Conservation (phyloP, 257 asterid genomes). For the Verbena officinalis region DNA sequence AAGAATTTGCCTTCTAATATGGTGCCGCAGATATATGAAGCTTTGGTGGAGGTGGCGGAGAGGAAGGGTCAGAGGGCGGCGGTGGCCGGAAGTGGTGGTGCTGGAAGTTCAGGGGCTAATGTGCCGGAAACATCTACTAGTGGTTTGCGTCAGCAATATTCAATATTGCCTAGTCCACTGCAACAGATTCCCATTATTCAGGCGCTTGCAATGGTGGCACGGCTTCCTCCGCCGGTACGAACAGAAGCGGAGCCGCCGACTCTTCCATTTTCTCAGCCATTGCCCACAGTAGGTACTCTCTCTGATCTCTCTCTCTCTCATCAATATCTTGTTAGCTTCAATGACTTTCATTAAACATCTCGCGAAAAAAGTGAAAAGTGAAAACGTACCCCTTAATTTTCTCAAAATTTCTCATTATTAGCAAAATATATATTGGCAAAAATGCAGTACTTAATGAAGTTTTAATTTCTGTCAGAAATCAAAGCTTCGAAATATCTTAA, state of each 20-base stretch:
- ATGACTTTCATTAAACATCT: too few relatives aligned
- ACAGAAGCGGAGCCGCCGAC: slow-evolving; percentile 23
- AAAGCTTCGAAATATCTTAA: too few relatives aligned
- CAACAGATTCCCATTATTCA: slow-evolving; percentile 33
- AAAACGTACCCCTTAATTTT: too few relatives aligned
- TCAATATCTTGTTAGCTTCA: too few relatives aligned
- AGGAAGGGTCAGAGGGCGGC: slow-evolving; percentile 22
- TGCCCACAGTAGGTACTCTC: slow-evolving; percentile 61
- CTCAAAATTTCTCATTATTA: too few relatives aligned
- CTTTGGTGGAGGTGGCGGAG: slow-evolving; percentile 23
- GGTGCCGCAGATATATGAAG: neutral
- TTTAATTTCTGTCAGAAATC: too few relatives aligned
- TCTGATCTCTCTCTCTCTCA: slow-evolving; percentile 26
- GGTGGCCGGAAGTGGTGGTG: slow-evolving; percentile 26
- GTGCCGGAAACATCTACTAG: neutral
- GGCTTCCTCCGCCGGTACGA: slow-evolving; percentile 37
- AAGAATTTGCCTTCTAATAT: neutral
- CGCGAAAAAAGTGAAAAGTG: too few relatives aligned
- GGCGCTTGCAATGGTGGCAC: slow-evolving; percentile 20
- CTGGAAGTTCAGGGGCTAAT: slow-evolving; percentile 11
- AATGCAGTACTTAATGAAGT: too few relatives aligned
- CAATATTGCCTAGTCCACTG: slow-evolving; percentile 12
- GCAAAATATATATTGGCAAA: too few relatives aligned
- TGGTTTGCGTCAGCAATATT: slow-evolving; percentile 3
- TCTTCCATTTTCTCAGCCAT: slow-evolving; percentile 40